Base-by-base conservation (phyloP, 371 early-diverging fungal genomes). In the Mortierella sp. region DNA sequence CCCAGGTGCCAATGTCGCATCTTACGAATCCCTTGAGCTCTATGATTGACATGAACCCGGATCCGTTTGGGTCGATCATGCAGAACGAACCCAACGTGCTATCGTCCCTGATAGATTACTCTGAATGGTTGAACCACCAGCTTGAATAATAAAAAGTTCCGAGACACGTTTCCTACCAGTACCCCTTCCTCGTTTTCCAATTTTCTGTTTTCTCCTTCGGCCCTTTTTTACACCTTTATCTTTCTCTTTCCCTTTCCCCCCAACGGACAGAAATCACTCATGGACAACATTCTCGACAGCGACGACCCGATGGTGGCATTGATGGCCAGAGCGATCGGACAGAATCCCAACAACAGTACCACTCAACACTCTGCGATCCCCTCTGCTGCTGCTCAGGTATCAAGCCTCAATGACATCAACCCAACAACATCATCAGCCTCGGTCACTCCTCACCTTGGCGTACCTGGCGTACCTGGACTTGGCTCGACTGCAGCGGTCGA, bases 71-170 rank as follows among this genome's bases (percentile, higher is more conserved):
- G 26, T 76, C 84, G 19, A 83, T 83, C 50, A 53, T 83, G 70
- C 84, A 83, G 73, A 79, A 75, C 34, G 84, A 83, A 67, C 79
- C 84, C 39, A 83, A 79, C 64, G 73, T 79, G 10, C 52, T 83
- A 22, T 83, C 84, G 26, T 83, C 84, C 37, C 65, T 83, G 64
- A 83, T 83, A 50, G 84, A 83, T 31, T 83, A 83, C 39, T 83
- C 84, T 10, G 84, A 83, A 48, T 83, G 84, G 84, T 61, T 83
- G 50, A 83, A 83, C 64, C 80, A 80, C 52, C 73, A 76, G 10
- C 43, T 80, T 40, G 79, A 83, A 45, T 74, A 48, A 61, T 29
- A 26, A 34, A 55, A 29, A 55, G 10, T 37, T 40, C 7, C 43
- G 11, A 0, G 24, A n/a, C 37, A 26, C 64, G 39, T 39, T 31